Percentiles rank a stretch among this genome's conserved stretches.
These are phyloP conservation scores for Mortierella sp. DNA, from an alignment of 371 early-diverging fungal species.

Conservation along the genomic window DNA sequence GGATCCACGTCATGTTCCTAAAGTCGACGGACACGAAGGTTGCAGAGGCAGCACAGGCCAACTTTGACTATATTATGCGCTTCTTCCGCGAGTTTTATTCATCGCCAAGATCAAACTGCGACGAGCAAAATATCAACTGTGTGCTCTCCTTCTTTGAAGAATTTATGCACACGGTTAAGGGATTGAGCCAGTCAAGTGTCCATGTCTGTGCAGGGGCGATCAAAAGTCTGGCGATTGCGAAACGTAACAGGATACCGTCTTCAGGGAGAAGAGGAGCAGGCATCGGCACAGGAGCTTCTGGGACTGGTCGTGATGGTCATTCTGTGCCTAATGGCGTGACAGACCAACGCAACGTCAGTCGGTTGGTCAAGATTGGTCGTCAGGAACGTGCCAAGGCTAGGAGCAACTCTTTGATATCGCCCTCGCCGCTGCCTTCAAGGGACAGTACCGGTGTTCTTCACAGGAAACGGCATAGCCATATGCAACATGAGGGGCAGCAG, in stretches of 20 bases:
- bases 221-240: conserved; percentile 45
- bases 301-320: not conserved
- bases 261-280: conserved; percentile 10
- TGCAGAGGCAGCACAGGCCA: conserved; percentile 19
- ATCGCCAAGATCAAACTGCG: conserved; percentile 25
- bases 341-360: conserved; percentile 27
- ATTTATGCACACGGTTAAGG: conserved; percentile 47
- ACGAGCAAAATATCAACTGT: conserved; percentile 45
- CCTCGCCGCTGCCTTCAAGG: conserved; percentile 8
- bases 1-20: conserved; percentile 49
- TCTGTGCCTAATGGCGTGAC: not conserved
- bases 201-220: conserved; percentile 49
- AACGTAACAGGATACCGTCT: conserved; percentile 34
- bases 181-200: conserved; percentile 38
- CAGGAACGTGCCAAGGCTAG: conserved; percentile 47
- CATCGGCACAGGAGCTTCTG: not conserved
- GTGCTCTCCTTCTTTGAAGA: conserved; percentile 52
- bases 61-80: conserved; percentile 41
- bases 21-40: conserved; percentile 36
- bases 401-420: conserved; percentile 15
- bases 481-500: conserved; percentile 43
- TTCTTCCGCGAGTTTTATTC: conserved; percentile 52
- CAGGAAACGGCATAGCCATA: conserved; percentile 32
- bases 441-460: conserved; percentile 6
- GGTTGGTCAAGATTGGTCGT: conserved; percentile 49